Conservation (phyloP, 2,329 filamentous ascomycete genomes). For the Aspergillus viridinutans region DNA sequence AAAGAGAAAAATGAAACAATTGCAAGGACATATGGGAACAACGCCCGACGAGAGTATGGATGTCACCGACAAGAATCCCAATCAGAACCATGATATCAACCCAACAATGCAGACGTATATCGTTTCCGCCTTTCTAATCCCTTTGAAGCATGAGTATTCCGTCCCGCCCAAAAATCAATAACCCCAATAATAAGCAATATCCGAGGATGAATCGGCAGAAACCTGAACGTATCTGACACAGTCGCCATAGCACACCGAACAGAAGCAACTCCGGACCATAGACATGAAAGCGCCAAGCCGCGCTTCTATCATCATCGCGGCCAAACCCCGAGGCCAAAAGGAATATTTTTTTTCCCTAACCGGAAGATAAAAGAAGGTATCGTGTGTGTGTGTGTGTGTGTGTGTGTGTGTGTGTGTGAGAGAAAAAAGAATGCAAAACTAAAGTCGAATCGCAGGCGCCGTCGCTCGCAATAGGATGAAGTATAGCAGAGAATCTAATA, state of each 20-base stretch:
- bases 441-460: constrained; percentile 38
- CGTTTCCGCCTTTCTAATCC: constrained; percentile 43
- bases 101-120: constrained; percentile 44
- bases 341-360: constrained; percentile 33
- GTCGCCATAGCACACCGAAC: constrained; percentile 25
- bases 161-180: constrained; percentile 28
- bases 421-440: constrained; percentile 26
- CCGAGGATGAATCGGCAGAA: constrained; percentile 26
- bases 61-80: constrained; percentile 24
- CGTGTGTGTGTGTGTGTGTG: constrained; percentile 17
- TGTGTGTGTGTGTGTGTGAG: too few species aligned
- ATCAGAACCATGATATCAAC: constrained; percentile 31
- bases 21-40: constrained; percentile 5
- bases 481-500: constrained; percentile 32
- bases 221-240: constrained; percentile 27
- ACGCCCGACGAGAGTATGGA: background rate
- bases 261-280: constrained; percentile 35
- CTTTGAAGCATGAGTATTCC: constrained; percentile 32
- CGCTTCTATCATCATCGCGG: constrained; percentile 38
- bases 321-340: constrained; percentile 28
- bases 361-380: constrained; percentile 35
- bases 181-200: constrained; percentile 22
- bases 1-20: constrained; percentile 16
- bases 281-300: constrained; percentile 33
- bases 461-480: constrained; percentile 39